Conservation (phyloP, 2,329 filamentous ascomycete genomes). For the Ascochyta pisi region DNA sequence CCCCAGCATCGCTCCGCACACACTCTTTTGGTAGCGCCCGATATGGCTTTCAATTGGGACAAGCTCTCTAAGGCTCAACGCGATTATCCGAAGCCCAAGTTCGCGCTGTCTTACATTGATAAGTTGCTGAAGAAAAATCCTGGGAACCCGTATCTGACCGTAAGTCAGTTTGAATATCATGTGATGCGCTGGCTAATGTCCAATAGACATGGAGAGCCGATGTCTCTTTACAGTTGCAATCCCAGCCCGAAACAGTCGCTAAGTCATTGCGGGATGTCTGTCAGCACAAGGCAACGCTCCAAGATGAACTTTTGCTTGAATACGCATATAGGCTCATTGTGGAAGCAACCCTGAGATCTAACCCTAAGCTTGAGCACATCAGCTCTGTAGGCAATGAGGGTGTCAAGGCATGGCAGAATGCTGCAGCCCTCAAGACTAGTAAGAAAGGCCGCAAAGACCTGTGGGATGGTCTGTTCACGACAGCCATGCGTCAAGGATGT, state of each 20-base stretch:
- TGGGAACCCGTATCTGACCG: constrained; percentile 45
- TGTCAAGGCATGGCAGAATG: constrained; percentile 39
- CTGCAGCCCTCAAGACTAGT: constrained; percentile 32
- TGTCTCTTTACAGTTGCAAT: constrained; percentile 28
- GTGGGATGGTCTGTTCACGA: constrained; percentile 37
- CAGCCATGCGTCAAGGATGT: constrained; percentile 39
- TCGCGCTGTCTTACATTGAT: constrained; percentile 40
- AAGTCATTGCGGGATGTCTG: constrained; percentile 26
- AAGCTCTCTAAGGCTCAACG: constrained; percentile 41
- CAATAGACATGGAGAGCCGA: constrained; percentile 44
- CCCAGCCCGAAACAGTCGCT: constrained; percentile 16
- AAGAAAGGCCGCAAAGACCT: constrained; percentile 33
- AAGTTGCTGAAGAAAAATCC: constrained; percentile 47
- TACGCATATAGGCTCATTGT: constrained; percentile 36
- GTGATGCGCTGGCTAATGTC: constrained; percentile 2
- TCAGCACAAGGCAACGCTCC: constrained; percentile 30
- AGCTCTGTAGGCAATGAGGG: constrained; percentile 28
- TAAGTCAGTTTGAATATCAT: constrained; percentile 15
- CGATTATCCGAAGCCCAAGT: constrained; percentile 45
- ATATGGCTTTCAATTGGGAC: constrained; percentile 48
- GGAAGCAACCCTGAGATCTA: constrained; percentile 25
- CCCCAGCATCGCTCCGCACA: constrained; percentile 8
- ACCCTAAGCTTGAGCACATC: constrained; percentile 4
- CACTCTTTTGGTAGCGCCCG: constrained; percentile 1
- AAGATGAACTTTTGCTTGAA: constrained; percentile 36